Base-by-base conservation (phyloP, 805 yeast species). In the Candida andamanensis region DNA sequence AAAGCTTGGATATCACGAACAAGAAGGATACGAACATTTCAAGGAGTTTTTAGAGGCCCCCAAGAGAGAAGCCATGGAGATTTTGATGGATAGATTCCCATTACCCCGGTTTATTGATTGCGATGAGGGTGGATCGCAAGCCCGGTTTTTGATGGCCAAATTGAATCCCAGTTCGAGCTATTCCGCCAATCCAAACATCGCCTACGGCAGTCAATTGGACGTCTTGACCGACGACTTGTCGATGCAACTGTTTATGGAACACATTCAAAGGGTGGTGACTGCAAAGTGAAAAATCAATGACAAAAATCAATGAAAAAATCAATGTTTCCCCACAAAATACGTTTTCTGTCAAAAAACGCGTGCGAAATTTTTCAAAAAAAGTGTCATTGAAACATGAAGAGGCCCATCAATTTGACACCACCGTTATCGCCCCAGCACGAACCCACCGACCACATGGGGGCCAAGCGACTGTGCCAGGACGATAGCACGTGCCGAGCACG, bases 41-140 rank as follows among this genome's bases (percentile, higher is more conserved):
- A 84, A 84, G 59, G 77, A 74, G 34, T 74, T 92, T 58, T 75
- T 92, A 49, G 90, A 85, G 38, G 89, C 80, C 42, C 96, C 98
- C 28, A 80, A 85, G 51, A 72, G 73, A 33, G 99, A 92, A 60
- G 97, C 97, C 15, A 90, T 95, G 5, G 86, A 82, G 47, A 69
- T 94, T 43, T 76, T 92, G 49, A 76, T 83, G 23, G 97, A 92
- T 54, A 76, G 99, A 54, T 90, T 86, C 78, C 99, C 99, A 48
- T 71, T 92, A 52, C 99, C 99, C 29, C 77, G 98, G 62, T 92
- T 90, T 54, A 89, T 92, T 47, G 95, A 90, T 49, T 86, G 96
- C 38, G 97, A 90, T 56, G 97, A 90, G 49, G 97, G 98, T 49
- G 97, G 96, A 35, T 89, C 97, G 11, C 99, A 92, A 64, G 97